Percentiles rank a stretch among this genome's conserved stretches.
Evolutionary conservation across 495 filamentous ascomycete species (phyloP).

Genomic region (Podospora conica): DNA sequence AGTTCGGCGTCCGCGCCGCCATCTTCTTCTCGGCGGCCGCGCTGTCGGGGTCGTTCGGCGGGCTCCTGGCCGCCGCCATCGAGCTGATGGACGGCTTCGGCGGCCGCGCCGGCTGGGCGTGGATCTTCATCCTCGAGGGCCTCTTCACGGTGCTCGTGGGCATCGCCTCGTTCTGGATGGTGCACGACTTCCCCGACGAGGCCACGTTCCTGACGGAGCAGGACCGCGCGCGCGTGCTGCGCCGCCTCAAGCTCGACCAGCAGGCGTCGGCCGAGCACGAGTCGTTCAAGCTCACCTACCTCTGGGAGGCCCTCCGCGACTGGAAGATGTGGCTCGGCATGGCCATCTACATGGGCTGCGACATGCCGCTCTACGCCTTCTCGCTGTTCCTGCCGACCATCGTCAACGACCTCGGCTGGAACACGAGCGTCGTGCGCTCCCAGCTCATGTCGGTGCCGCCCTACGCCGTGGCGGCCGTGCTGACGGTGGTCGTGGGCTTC

Average conservation of each 20-base stretch:
- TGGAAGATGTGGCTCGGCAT: constrained; percentile 83
- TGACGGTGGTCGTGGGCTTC: constrained; percentile 73
- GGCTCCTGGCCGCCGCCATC: constrained; percentile 73
- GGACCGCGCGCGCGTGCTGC: constrained; percentile 69
- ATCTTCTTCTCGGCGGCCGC: constrained; percentile 91
- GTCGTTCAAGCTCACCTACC: constrained; percentile 66
- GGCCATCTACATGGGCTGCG: constrained; percentile 71
- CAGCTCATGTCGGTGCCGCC: constrained; percentile 86
- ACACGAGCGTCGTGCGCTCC: constrained; percentile 50
- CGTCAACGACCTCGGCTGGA: constrained; percentile 67
- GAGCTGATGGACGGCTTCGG: constrained; percentile 66
- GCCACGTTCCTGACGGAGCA: constrained; percentile 67
- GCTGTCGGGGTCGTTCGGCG: constrained; percentile 79
- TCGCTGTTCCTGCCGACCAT: constrained; percentile 87
- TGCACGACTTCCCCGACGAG: constrained; percentile 82
- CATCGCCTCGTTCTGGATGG: constrained; percentile 71
- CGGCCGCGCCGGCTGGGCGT: constrained; percentile 65
- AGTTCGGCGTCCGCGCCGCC: constrained; percentile 65
- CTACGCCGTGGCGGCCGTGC: constrained; percentile 71
- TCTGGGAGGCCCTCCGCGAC: constrained; percentile 71
- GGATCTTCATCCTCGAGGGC: constrained; percentile 82
- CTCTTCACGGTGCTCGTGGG: constrained; percentile 70
- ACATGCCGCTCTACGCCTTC: constrained; percentile 80
- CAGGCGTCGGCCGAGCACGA: constrained; percentile 77
- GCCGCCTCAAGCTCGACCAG: constrained; percentile 65